Evolutionary conservation across 1,139 yeast genomes (phyloP).

Genomic region (Candida anutae): DNA sequence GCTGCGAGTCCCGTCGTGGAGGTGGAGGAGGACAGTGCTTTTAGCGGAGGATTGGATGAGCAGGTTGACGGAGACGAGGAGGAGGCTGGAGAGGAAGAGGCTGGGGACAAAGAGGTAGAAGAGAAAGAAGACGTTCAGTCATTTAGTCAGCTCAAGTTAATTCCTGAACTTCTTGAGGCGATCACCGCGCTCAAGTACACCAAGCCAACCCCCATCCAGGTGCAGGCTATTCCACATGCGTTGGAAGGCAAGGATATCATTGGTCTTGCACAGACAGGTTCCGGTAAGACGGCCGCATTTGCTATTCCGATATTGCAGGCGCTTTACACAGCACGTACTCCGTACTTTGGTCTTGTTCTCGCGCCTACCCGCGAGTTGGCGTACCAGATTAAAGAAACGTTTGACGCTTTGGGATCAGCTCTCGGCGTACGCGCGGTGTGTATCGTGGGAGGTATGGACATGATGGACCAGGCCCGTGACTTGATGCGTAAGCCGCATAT

Average conservation of each 20-base stretch:
- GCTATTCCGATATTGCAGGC: conserved; percentile 88
- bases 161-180: conserved; percentile 78
- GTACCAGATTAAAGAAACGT: conserved; percentile 90
- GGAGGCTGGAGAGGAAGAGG: conserved; percentile 11
- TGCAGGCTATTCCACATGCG: conserved; percentile 88
- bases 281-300: conserved; percentile 83
- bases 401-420: conserved; percentile 82
- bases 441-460: conserved; percentile 96
- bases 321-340: conserved; percentile 80
- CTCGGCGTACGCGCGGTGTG: conserved; percentile 89
- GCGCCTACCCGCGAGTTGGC: conserved; percentile 98
- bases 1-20: conserved; percentile 9
- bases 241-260: conserved; percentile 77
- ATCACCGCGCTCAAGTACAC: conserved; percentile 58
- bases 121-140: conserved; percentile 27
- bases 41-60: conserved; percentile 2
- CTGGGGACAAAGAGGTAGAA: too few relatives aligned
- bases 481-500: conserved; percentile 90
- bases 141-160: conserved; percentile 48
- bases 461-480: conserved; percentile 96
- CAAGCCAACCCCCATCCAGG: conserved; percentile 85
- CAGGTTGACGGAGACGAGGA: conserved; percentile 6
- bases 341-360: conserved; percentile 81
- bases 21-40: not conserved
- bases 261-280: conserved; percentile 79